These are phyloP conservation scores for Diaporthe longicolla DNA, from an alignment of 2,329 filamentous ascomycete species.

Conservation along the genomic window DNA sequence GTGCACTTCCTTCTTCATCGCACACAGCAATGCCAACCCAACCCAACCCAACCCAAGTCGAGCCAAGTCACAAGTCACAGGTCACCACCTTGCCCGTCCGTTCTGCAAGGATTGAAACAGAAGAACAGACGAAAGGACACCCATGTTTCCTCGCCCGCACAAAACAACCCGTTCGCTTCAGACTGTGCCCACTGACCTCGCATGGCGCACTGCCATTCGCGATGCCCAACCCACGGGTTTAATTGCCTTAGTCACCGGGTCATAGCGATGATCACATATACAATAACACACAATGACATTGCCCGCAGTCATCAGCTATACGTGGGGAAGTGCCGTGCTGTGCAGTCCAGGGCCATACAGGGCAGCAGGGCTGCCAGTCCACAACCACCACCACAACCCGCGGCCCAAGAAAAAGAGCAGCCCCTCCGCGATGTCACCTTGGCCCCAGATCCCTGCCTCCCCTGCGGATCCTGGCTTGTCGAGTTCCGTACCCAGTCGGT, in stretches of 20 bases:
- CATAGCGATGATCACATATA: constrained; percentile 4
- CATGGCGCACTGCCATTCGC: constrained; percentile 27
- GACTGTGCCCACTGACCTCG: constrained; percentile 29
- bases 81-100: neutral
- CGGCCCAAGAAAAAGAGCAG: constrained; percentile 30
- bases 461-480: constrained; percentile 11
- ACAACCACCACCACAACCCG: constrained; percentile 13
- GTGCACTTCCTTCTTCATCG: neutral
- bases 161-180: constrained; percentile 32
- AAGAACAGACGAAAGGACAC: constrained; percentile 3
- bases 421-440: constrained; percentile 33
- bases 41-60: neutral
- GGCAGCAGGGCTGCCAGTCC: neutral
- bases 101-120: constrained; percentile 19
- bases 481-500: constrained; percentile 5
- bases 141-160: constrained; percentile 11
- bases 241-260: neutral
- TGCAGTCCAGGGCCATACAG: neutral
- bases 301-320: constrained; percentile 1
- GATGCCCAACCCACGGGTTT: neutral
- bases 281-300: neutral
- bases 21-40: neutral
- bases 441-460: constrained; percentile 12
- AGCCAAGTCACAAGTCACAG: neutral
- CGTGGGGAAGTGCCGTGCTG: constrained; percentile 7